Base-by-base conservation (phyloP, 768 basidiomycete species). In the Psilocybe azurescens region DNA sequence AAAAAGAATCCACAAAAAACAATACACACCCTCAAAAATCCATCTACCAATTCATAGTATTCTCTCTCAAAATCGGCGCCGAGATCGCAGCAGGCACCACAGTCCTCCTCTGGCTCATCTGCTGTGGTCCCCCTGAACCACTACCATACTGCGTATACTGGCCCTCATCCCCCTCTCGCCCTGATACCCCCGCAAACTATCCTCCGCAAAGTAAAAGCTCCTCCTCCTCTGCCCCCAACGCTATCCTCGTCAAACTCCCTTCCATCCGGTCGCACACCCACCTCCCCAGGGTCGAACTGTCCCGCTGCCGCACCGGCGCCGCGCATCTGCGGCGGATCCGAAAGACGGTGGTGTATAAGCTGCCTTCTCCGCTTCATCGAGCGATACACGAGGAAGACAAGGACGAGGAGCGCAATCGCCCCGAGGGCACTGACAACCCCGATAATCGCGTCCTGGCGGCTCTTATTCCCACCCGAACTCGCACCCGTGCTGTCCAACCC, bases 201-300 rank as follows among this genome's bases (percentile, higher is more conserved):
- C 93, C 77, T 94, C 93, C 3, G 93, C 93, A 70, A 86, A 95
- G 75, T 94, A 95, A 79, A 94, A 95, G 64, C 89, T 91, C 61
- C 91, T 73, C 57, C 93, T 78, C 60, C 92, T 80, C 72, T 86
- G 85, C 6, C 85, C 20, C 90, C 91, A 1, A 92, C 75, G 58
- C 85, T 87, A 67, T 93, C 91, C 70, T 86, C 85, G 70, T 93
- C 92, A 69, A 93, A 93, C 41, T 91, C 86, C 53, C 87, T 80
- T n/a, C 89, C 89, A 0, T 84, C 85, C 0, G 24, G 24, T 24
- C 24, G 24, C 24, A 24, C 24, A 24, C 86, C 87, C 6, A 86
- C 79, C 10, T 78, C 77, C 5, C 85, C 89, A 16, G 60, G 59
- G 24, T 72, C 71, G 24, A 24, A 24, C 24, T 24, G 24, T 28